Evolutionary conservation across 495 filamentous ascomycete species (phyloP).

Genomic region (Lasiosphaeria hispida): DNA sequence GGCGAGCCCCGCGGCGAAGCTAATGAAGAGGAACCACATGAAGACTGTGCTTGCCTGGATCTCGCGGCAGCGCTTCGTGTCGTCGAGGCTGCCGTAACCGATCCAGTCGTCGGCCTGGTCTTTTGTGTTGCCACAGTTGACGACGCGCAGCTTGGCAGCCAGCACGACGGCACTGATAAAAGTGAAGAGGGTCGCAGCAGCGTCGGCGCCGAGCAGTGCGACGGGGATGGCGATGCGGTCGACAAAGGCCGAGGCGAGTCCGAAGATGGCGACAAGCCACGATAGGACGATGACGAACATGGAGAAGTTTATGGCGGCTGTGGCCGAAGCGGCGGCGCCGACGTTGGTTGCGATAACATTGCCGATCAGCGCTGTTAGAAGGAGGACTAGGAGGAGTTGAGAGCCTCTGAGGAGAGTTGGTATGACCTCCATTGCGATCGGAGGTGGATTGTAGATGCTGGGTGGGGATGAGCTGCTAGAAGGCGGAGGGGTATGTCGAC

Average conservation of each 20-base stretch:
- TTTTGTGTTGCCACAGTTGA: slow-evolving; percentile 38
- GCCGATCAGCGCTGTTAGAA: slow-evolving; percentile 48
- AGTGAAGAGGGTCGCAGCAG: slow-evolving; percentile 40
- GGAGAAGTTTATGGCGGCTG: slow-evolving; percentile 47
- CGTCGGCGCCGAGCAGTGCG: slow-evolving; percentile 39
- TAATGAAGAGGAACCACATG: slow-evolving; percentile 49
- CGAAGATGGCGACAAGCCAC: slow-evolving; percentile 42
- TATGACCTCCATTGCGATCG: slow-evolving; percentile 37
- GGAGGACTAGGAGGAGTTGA: slow-evolving; percentile 43
- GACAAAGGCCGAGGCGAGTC: slow-evolving; percentile 33
- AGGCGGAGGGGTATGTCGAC: neutral
- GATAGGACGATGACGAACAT: slow-evolving; percentile 49
- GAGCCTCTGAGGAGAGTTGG: slow-evolving; percentile 36
- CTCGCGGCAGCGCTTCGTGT: slow-evolving; percentile 48
- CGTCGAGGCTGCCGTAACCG: slow-evolving; percentile 43
- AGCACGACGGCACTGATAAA: slow-evolving; percentile 46
- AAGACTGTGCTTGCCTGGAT: slow-evolving; percentile 49
- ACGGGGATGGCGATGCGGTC: slow-evolving; percentile 34
- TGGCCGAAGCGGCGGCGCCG: slow-evolving; percentile 32
- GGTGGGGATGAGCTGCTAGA: neutral
- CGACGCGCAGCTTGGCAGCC: slow-evolving; percentile 43
- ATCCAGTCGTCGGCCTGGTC: slow-evolving; percentile 37
- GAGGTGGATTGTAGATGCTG: neutral
- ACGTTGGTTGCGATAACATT: slow-evolving; percentile 48
- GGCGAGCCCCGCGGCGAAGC: slow-evolving; percentile 33